These are phyloP conservation scores for Globisporangium irregulare DNA, from an alignment of 352 stramenopile species.

Conservation along the genomic window DNA sequence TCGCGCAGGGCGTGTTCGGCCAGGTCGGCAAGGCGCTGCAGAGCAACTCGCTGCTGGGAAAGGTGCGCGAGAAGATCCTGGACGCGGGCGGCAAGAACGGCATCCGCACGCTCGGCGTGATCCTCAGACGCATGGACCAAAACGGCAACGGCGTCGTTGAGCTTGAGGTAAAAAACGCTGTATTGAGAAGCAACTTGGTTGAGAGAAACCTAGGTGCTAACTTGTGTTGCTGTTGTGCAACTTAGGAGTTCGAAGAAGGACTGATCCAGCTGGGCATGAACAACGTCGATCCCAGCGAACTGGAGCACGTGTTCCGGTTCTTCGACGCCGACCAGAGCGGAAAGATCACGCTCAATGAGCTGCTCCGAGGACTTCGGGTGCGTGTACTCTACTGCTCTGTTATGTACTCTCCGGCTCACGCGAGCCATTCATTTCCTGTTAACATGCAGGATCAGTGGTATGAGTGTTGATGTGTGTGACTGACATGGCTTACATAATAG, in stretches of 20 bases:
- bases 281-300: conserved; percentile 32
- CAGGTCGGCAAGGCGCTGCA: neutral
- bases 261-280: conserved; percentile 45
- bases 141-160: conserved; percentile 77
- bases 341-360: conserved; percentile 85
- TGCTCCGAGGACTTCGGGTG: conserved; percentile 83
- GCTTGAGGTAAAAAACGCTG: conserved; percentile 31
- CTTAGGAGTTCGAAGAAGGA: conserved; percentile 56
- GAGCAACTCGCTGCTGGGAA: conserved; percentile 34
- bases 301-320: conserved; percentile 55
- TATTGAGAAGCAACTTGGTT: neutral
- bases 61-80: conserved; percentile 51
- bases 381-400: conserved; percentile 4
- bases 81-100: conserved; percentile 69
- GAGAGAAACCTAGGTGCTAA: neutral
- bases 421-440: neutral
- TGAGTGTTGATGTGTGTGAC: neutral
- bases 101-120: conserved; percentile 60
- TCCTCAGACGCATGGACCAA: conserved; percentile 76
- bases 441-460: neutral
- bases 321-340: conserved; percentile 86
- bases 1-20: conserved; percentile 52
- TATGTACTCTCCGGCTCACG: neutral
- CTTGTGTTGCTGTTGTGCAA: neutral
- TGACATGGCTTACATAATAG: conserved; percentile 18